Evolutionary conservation across 116 monocot species (phyloP).

Genomic region (Phalaenopsis hybrid): DNA sequence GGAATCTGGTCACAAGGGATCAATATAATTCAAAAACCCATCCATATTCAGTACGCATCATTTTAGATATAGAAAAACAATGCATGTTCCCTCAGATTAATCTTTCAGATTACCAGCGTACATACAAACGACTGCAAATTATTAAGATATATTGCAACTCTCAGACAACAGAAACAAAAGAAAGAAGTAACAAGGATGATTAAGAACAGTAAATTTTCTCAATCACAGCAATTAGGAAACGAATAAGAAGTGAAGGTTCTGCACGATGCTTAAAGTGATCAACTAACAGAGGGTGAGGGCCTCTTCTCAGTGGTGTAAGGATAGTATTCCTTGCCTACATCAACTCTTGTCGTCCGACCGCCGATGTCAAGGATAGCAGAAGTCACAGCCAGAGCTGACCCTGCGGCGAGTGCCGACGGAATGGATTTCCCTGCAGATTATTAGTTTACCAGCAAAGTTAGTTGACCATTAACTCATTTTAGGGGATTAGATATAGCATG

Average conservation of each 20-base stretch:
- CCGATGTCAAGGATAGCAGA: slow-evolving; percentile 44
- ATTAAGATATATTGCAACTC: neutral
- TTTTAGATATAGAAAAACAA: no score
- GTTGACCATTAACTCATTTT: no score
- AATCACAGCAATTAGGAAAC: neutral
- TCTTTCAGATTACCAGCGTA: neutral
- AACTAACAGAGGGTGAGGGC: slow-evolving; percentile 9
- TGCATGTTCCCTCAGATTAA: no score
- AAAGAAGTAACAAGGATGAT: neutral
- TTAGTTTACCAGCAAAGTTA: neutral
- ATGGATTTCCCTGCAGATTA: slow-evolving; percentile 43
- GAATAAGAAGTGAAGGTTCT: neutral
- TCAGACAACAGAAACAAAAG: neutral
- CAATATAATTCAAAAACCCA: no score
- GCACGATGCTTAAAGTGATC: neutral
- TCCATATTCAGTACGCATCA: no score
- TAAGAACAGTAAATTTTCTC: neutral
- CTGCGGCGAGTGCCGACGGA: slow-evolving; percentile 26
- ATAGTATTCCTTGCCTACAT: slow-evolving; percentile 42
- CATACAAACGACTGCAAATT: neutral
- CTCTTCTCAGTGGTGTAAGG: slow-evolving; percentile 36
- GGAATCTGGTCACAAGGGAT: no score
- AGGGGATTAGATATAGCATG: no score
- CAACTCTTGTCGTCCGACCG: slow-evolving; percentile 38
- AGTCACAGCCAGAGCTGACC: slow-evolving; percentile 39